Conservation (phyloP, 352 stramenopile species). For the Globisporangium orthogonon region DNA sequence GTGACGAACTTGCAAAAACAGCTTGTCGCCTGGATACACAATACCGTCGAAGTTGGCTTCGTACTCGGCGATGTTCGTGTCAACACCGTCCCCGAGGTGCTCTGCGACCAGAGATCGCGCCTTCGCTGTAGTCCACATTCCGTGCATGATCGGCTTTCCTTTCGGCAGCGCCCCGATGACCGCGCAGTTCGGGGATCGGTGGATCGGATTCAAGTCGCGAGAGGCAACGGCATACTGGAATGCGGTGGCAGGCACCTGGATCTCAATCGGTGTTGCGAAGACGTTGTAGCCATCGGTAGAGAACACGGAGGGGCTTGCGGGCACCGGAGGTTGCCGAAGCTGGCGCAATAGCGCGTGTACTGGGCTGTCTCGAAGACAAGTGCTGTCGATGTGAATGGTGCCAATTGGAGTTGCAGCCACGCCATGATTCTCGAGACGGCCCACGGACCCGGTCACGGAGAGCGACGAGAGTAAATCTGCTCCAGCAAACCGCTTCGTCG, state of each 20-base stretch:
- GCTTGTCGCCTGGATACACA: conserved; percentile 78
- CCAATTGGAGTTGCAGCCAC: conserved; percentile 22
- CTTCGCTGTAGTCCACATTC: conserved; percentile 85
- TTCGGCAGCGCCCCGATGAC: conserved; percentile 68
- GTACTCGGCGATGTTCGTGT: conserved; percentile 69
- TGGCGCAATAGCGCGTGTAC: conserved; percentile 36
- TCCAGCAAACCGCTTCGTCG: conserved; percentile 50
- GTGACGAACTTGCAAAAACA: conserved; percentile 77
- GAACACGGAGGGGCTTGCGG: conserved; percentile 23
- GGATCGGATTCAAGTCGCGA: conserved; percentile 79
- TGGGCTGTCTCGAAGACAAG: conserved; percentile 39
- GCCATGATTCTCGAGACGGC: conserved; percentile 28
- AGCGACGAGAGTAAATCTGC: conserved; percentile 32
- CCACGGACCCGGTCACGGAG: conserved; percentile 40
- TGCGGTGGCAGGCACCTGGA: conserved; percentile 55
- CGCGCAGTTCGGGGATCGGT: conserved; percentile 70
- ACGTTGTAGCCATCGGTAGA: conserved; percentile 58
- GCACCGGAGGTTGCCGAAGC: conserved; percentile 16
- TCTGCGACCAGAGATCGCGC: conserved; percentile 60
- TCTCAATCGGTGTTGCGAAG: conserved; percentile 56
- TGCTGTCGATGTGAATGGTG: conserved; percentile 26
- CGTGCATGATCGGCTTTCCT: conserved; percentile 82
- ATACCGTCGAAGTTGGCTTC: conserved; percentile 83
- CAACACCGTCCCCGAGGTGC: conserved; percentile 38
- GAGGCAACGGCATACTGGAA: conserved; percentile 73